These are phyloP conservation scores for Apiospora phragmitis DNA, from an alignment of 2,329 filamentous ascomycete genomes.

Conservation along the genomic window DNA sequence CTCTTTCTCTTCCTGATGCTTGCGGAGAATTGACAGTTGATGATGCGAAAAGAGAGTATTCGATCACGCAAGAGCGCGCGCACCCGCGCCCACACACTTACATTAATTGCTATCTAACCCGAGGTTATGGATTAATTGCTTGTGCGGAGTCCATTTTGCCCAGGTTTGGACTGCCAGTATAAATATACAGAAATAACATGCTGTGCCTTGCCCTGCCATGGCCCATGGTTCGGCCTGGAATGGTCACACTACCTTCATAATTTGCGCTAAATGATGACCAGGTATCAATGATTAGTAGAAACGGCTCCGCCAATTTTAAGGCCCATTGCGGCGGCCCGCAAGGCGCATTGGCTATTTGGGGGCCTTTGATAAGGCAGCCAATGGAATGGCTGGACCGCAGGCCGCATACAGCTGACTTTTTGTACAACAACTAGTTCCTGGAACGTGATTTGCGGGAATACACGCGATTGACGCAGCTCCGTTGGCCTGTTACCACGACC, in stretches of 20 bases:
- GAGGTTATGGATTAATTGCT: neutral
- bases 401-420: neutral
- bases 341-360: neutral
- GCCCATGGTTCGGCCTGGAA: neutral
- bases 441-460: neutral
- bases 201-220: neutral
- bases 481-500: neutral
- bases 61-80: neutral
- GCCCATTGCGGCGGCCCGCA: neutral
- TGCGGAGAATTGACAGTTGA: neutral
- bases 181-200: neutral
- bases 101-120: neutral
- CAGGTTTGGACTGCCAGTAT: neutral
- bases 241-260: neutral
- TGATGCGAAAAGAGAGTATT: neutral
- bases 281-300: neutral
- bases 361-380: neutral
- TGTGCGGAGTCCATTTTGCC: neutral
- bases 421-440: neutral
- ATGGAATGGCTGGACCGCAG: neutral
- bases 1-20: neutral
- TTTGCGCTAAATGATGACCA: neutral
- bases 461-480: constrained; percentile 2
- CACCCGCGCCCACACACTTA: neutral
- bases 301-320: neutral